Evolutionary conservation across 1,284 basidiomycete genomes (phyloP), one percentile per base, ranked within the genome.

Genomic region (Volvariella volvacea): DNA sequence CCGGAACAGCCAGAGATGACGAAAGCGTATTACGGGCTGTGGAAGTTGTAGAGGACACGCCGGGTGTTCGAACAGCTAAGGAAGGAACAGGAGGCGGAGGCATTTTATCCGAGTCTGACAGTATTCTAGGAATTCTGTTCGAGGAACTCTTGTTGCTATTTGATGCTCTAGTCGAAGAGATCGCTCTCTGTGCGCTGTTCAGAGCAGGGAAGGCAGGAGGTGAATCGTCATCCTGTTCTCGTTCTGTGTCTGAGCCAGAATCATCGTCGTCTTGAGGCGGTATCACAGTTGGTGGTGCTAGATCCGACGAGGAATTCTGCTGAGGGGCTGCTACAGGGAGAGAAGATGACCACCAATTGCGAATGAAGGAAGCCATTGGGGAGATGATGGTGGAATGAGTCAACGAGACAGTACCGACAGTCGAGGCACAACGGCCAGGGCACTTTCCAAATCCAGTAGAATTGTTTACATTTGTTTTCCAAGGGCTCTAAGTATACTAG

Each of bases 191-290:
- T 12, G 83, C 82, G 45, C 91, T 93, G 59, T 81, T 74, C 3
- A 80, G 68, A 19, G 82, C 77, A 3, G 93, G 94, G 61, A 96
- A 96, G 0, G 82, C 79, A 2, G 93, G 92, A 1, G 91, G 83
- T 2, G 62, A 59, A 54, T 92, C 85, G 48, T 83, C 34, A 36
- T 36, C 34, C 4, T 6, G n/a, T 36, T 36, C 34, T 36, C 34
- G n/a, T 36, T 36, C 34, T 15, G 34, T 36, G 14, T 6, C 19
- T 15, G n/a, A 16, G 34, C 34, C 34, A 20, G 14, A 15, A 20
- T 36, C 34, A 6, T 36, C 34, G 34, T 36, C 34, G 8, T 15
- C n/a, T 6, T 15, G 7, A 7, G 34, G 34, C 8, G 34, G 34
- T 7, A 36, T 36, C 6, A 28, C 25, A 28, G 25, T 28, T 12